A percentile compares a stretch with the other conserved stretches of the same genome.
Conservation (phyloP, 768 basidiomycete genomes). For the Naganishia vaughanmartiniae region DNA sequence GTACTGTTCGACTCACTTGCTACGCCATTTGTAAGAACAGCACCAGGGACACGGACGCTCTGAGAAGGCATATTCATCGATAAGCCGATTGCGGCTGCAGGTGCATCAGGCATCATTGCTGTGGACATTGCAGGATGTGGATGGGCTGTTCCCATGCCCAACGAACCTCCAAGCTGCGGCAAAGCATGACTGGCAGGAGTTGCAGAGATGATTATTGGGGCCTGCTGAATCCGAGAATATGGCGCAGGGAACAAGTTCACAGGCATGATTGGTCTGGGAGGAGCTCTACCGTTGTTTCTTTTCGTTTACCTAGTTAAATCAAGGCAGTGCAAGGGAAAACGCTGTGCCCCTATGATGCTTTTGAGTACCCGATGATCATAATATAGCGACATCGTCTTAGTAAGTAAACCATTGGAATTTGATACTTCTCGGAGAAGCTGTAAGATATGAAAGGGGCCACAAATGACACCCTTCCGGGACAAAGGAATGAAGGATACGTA, state of each 20-base stretch:
- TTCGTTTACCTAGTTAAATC: no score
- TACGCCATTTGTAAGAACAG: constrained; percentile 15
- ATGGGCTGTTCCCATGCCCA: constrained; percentile 11
- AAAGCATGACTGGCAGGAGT: constrained; percentile 19
- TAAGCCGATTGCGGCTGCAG: not conserved
- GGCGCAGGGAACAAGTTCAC: constrained; percentile 20
- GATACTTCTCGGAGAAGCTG: not conserved
- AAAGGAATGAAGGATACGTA: no score
- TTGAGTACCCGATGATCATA: no score
- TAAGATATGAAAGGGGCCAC: no score
- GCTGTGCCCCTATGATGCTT: not conserved
- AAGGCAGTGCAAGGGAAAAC: no score
- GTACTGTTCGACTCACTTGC: not conserved
- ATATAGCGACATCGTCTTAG: no score
- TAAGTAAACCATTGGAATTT: not conserved
- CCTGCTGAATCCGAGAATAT: constrained; percentile 15
- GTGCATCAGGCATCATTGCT: not conserved
- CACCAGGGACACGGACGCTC: not conserved
- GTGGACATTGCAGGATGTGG: constrained; percentile 13
- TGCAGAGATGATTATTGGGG: constrained; percentile 9
- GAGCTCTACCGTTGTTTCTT: not conserved
- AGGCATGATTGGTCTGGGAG: constrained; percentile 1
- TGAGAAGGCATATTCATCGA: not conserved
- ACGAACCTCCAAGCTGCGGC: not conserved
- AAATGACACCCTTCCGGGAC: no score